These are phyloP conservation scores for Trichoderma koningiopsis DNA, from an alignment of 2,329 filamentous ascomycete species.

Conservation along the genomic window DNA sequence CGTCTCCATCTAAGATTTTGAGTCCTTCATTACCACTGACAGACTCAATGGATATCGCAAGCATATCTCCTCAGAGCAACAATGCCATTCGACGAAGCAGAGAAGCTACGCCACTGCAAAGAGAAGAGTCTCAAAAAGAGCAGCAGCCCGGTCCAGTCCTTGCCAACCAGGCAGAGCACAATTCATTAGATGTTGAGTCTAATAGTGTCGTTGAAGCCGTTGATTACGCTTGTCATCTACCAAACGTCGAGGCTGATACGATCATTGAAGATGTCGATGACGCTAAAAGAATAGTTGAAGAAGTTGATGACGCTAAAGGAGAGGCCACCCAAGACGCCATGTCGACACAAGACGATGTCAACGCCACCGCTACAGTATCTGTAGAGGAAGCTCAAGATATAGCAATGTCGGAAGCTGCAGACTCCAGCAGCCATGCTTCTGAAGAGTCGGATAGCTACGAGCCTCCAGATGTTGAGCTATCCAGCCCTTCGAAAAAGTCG, in stretches of 20 bases:
- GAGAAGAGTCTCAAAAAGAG: conserved; percentile 3
- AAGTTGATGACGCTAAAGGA: not conserved
- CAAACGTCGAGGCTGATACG: not conserved
- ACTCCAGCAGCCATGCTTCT: conserved; percentile 44
- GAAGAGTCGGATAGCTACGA: conserved; percentile 56
- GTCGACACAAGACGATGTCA: not conserved
- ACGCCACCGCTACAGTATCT: not conserved
- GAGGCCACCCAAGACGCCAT: not conserved
- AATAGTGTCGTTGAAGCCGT: not conserved
- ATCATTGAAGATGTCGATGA: not conserved
- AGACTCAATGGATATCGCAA: conserved; percentile 22
- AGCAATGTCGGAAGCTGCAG: conserved; percentile 30
- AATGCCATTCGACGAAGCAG: not conserved
- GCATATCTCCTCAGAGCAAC: conserved; percentile 12
- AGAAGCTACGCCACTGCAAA: not conserved
- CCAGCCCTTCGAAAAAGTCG: not conserved
- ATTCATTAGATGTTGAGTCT: not conserved
- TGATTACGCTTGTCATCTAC: not conserved
- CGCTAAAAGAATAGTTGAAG: not conserved
- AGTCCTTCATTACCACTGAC: not conserved
- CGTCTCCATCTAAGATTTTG: not conserved
- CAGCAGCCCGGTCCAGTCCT: not conserved
- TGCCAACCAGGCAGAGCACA: not conserved
- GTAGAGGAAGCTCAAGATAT: conserved; percentile 24
- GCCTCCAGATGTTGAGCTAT: conserved; percentile 48